A percentile compares a stretch with the other conserved stretches of the same genome.
These are phyloP conservation scores for Clitopilus hobsonii DNA, from an alignment of 768 basidiomycete genomes.

Conservation along the genomic window DNA sequence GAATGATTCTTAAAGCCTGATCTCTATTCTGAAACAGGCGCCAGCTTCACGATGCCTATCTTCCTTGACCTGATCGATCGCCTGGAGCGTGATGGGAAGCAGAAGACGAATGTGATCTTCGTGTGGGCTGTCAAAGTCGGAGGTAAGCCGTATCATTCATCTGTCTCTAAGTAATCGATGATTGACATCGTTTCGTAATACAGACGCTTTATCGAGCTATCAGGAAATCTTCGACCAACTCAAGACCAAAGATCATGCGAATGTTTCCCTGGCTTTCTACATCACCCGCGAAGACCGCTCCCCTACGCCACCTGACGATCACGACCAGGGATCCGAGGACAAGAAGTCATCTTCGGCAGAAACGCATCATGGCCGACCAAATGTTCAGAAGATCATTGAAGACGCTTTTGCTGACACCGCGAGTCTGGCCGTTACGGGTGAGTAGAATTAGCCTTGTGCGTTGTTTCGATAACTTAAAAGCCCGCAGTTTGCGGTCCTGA, in stretches of 20 bases:
- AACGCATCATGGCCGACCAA: constrained; percentile 12
- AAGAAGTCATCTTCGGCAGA: neutral
- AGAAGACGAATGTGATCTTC: constrained; percentile 1
- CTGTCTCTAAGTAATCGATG: neutral
- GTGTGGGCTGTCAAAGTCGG: constrained; percentile 3
- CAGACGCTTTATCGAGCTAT: constrained; percentile 2
- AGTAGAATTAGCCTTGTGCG: no score
- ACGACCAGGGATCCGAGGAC: no score
- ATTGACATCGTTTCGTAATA: neutral
- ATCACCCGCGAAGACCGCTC: neutral
- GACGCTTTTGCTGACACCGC: constrained; percentile 11
- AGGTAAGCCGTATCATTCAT: neutral
- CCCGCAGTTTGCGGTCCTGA: constrained; percentile 27
- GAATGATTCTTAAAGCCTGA: no score
- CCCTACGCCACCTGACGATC: constrained; percentile 3
- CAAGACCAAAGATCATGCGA: neutral
- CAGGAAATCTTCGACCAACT: neutral
- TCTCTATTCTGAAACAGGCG: constrained; percentile 7
- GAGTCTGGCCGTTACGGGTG: constrained; percentile 1
- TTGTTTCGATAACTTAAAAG: no score
- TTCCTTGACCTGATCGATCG: constrained; percentile 16
- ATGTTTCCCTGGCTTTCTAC: constrained; percentile 1
- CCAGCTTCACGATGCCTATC: constrained; percentile 20
- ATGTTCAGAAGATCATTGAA: constrained; percentile 13
- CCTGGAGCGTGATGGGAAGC: neutral